A percentile compares a stretch with the other conserved stretches of the same genome.
These are phyloP conservation scores for Umbilicus rupestris DNA, from an alignment of 164 flowering plant species.

Conservation along the genomic window DNA sequence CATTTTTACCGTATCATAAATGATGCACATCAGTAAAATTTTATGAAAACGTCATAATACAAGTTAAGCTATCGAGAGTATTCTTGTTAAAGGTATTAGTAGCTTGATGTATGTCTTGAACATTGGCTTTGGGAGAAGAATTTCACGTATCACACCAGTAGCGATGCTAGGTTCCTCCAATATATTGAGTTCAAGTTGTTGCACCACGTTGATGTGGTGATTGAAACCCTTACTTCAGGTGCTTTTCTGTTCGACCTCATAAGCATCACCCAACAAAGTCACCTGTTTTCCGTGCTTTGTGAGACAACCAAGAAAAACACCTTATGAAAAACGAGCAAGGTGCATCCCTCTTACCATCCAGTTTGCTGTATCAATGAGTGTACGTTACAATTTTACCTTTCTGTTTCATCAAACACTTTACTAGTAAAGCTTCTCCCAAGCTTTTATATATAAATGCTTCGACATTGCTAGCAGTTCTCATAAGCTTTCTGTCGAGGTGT, in stretches of 20 bases:
- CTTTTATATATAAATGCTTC: background rate
- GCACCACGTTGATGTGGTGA: background rate
- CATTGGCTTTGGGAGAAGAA: background rate
- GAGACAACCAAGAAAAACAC: background rate
- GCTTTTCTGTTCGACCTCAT: background rate
- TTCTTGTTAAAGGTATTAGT: background rate
- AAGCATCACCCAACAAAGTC: background rate
- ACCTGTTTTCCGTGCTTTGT: background rate
- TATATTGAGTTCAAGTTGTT: background rate
- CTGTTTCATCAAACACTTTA: background rate
- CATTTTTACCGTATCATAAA: background rate
- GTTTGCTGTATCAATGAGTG: background rate
- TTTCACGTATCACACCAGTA: background rate
- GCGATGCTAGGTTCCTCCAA: background rate
- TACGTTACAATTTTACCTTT: conserved; percentile 1
- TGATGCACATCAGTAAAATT: background rate
- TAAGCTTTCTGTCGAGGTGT: conserved; percentile 1
- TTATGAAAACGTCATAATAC: background rate
- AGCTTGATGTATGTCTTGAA: background rate
- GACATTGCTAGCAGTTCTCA: background rate
- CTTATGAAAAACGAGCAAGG: background rate
- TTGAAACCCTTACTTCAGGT: background rate
- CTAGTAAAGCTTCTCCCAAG: background rate
- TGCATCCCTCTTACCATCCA: background rate
- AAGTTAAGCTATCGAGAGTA: background rate